Base-by-base conservation (phyloP, 345 rosid genomes). In the Citrus inodora region DNA sequence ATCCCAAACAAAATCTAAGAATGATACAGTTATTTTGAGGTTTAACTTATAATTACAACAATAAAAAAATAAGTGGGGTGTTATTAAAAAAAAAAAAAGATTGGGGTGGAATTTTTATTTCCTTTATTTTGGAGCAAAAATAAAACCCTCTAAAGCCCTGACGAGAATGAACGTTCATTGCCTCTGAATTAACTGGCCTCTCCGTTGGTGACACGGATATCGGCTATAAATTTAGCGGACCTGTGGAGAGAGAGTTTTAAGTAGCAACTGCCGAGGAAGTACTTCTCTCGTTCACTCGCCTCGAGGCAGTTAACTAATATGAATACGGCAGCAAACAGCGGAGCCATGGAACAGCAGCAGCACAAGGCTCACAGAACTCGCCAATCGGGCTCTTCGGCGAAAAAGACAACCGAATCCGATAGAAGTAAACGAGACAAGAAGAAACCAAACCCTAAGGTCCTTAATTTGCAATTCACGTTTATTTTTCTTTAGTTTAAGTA, bases 281-380 rank as follows among this genome's bases (percentile, higher is more conserved):
- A 17, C 21, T 62, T 4, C 35, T 62, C 4, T 19, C 35, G 0
- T 27, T 62, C 66, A 13, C 14, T 14, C 8, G 35, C 33, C 11
- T 17, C 35, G 68, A 22, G 1, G 40, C 37, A 2, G 10, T 64
- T 22, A 7, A 32, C 40, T 30, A 1, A 30, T 32, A 14, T 17
- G 17, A 30, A 9, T 17, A 33, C 5, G 33, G 9, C 24, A 19
- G 82, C 60, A 17, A 90, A 82, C 32, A 28, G 84, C 24, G 83
- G 76, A 58, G 66, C 81, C 42, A 38, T 38, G 42, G 11, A 38
- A 38, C 42, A 9, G 42, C 92, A 88, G 80, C 58, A 90, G 59
- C 94, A 91, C 62, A 93, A 89, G 77, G 82, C 90, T 17, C 98
- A 95, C 83, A 80, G 99, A 68, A 27, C 88, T 62, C 93, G 89